Conservation (phyloP, 306 rosid species). For the Urtica urens region DNA sequence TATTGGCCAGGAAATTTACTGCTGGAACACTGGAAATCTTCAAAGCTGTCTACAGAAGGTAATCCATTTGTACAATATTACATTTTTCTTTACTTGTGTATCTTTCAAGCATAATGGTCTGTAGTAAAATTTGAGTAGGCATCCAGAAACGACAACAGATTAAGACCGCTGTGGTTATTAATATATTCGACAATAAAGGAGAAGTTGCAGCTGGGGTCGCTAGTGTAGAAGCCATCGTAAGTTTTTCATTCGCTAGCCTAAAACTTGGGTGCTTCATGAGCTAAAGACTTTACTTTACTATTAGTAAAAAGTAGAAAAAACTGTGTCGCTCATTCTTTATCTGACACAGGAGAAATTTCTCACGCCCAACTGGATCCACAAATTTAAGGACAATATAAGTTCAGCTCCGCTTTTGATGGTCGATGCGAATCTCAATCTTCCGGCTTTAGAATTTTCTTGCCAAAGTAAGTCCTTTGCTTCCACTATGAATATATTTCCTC, state of each 20-base stretch:
- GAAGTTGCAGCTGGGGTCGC: slow-evolving; percentile 81
- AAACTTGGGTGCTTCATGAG: background rate
- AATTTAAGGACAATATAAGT: slow-evolving; percentile 34
- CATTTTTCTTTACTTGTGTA: background rate
- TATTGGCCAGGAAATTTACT: slow-evolving; percentile 47
- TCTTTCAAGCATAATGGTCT: no score
- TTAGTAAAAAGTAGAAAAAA: background rate
- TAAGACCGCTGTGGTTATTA: slow-evolving; percentile 73
- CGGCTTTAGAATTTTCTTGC: slow-evolving; percentile 62
- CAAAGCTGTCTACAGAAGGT: slow-evolving; percentile 65
- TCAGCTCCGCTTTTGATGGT: slow-evolving; percentile 67
- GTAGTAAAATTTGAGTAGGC: slow-evolving; percentile 37
- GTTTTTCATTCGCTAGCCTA: background rate
- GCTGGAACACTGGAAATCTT: slow-evolving; percentile 66
- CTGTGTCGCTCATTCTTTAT: slow-evolving; percentile 4
- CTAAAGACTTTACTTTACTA: background rate
- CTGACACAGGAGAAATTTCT: slow-evolving; percentile 60
- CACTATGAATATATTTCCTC: background rate
- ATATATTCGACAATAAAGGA: slow-evolving; percentile 56
- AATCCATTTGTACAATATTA: background rate
- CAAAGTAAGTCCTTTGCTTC: slow-evolving; percentile 29
- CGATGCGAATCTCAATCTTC: slow-evolving; percentile 65
- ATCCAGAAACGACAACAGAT: slow-evolving; percentile 52
- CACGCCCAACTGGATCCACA: slow-evolving; percentile 67
- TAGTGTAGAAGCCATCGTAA: slow-evolving; percentile 71